These are phyloP conservation scores for Microbotryum lychnidis-dioicae DNA, from an alignment of 1,284 basidiomycete genomes.

Conservation along the genomic window DNA sequence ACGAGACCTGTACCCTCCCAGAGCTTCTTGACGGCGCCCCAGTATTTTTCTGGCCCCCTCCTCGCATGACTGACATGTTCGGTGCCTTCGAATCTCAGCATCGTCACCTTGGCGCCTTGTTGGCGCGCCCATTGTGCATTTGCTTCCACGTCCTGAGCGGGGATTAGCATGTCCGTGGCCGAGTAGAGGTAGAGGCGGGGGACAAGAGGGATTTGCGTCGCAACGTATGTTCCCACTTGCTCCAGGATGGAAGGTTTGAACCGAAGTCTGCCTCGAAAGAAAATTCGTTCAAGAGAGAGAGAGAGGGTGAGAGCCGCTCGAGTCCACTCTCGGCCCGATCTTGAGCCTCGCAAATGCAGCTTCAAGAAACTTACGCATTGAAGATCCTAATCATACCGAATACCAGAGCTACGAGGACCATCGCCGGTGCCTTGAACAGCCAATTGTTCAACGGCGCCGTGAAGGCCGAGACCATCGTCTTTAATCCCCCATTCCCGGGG, in stretches of 20 bases:
- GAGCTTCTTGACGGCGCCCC: slow-evolving; percentile 10
- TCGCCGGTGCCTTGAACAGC: slow-evolving; percentile 6
- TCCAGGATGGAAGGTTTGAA: slow-evolving; percentile 4
- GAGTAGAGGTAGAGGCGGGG: slow-evolving; percentile 28
- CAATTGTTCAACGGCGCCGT: slow-evolving; percentile 13
- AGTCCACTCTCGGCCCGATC: neutral
- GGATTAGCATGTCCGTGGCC: slow-evolving; percentile 16
- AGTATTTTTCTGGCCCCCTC: slow-evolving; percentile 17
- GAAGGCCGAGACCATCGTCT: slow-evolving; percentile 18
- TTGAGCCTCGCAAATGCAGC: neutral
- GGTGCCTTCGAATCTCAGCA: slow-evolving; percentile 18
- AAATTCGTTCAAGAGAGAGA: neutral
- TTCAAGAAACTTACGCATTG: neutral
- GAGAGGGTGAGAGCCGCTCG: no score
- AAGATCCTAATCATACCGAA: slow-evolving; percentile 7
- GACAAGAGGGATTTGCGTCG: slow-evolving; percentile 8
- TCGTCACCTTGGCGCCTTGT: slow-evolving; percentile 3
- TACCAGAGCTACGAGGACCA: slow-evolving; percentile 5
- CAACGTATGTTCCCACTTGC: slow-evolving; percentile 9
- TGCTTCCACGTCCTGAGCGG: slow-evolving; percentile 14
- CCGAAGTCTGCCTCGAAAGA: neutral
- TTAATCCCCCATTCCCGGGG: slow-evolving; percentile 12
- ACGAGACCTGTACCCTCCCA: slow-evolving; percentile 9
- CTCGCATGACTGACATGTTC: slow-evolving; percentile 24
- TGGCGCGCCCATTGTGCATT: slow-evolving; percentile 5